Evolutionary conservation across 2,329 filamentous ascomycete species (phyloP).

Genomic region (Huntiella savannae): DNA sequence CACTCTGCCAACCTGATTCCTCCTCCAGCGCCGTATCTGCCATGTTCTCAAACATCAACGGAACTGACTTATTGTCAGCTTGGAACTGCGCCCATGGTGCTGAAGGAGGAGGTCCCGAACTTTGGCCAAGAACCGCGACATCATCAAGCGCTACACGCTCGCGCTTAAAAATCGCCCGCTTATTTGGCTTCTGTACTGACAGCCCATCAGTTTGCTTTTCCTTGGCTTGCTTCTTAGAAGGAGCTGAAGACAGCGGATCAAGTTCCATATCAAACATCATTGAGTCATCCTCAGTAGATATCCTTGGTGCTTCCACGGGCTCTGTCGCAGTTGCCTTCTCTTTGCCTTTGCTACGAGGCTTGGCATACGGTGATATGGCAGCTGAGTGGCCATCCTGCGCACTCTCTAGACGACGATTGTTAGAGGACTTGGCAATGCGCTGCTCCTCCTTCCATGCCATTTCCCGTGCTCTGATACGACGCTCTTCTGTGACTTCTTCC

Average conservation of each 20-base stretch:
- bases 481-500: constrained; percentile 48
- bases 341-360: constrained; percentile 27
- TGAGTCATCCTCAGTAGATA: not conserved
- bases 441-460: constrained; percentile 49
- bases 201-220: not conserved
- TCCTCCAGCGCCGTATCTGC: constrained; percentile 4
- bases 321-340: constrained; percentile 2
- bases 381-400: not conserved
- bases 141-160: not conserved
- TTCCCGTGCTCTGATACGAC: constrained; percentile 51
- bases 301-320: not conserved
- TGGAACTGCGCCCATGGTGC: constrained; percentile 8
- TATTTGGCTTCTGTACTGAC: not conserved
- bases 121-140: not conserved
- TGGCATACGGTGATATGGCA: constrained; percentile 21
- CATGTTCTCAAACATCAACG: constrained; percentile 10
- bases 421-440: constrained; percentile 16
- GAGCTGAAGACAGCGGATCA: constrained; percentile 1
- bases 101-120: not conserved
- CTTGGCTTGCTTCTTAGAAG: not conserved
- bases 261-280: constrained; percentile 12
- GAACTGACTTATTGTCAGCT: not conserved
- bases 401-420: constrained; percentile 27
- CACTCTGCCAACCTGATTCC: constrained; percentile 9
- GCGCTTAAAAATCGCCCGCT: constrained; percentile 1